Conservation (phyloP, 257 asterid genomes). For the Ligustrum vulgare region DNA sequence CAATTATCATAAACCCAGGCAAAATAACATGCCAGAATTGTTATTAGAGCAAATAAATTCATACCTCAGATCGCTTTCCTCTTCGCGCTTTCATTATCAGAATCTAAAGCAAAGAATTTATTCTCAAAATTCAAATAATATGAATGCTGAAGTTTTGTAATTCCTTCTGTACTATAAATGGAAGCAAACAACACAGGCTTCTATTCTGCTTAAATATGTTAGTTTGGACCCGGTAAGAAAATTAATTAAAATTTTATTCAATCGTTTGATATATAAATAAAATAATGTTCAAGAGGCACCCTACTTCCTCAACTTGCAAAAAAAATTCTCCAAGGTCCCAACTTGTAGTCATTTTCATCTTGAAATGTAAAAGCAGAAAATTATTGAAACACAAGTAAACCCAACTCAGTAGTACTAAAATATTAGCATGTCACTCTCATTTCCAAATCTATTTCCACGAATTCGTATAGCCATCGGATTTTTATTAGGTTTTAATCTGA, state of each 20-base stretch:
- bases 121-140: conserved; percentile 14
- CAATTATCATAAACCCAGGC: conserved; percentile 9
- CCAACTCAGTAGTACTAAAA: conserved; percentile 22
- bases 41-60: neutral
- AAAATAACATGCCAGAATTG: conserved; percentile 2
- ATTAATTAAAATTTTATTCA: too few species aligned
- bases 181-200: conserved; percentile 24
- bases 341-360: conserved; percentile 39
- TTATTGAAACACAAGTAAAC: conserved; percentile 35
- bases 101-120: conserved; percentile 17
- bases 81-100: conserved; percentile 49
- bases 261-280: neutral
- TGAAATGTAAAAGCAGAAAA: conserved; percentile 32
- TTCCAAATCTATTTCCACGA: neutral
- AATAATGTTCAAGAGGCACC: conserved; percentile 56
- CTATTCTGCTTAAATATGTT: conserved; percentile 18
- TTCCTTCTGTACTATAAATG: conserved; percentile 5
- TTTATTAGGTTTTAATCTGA: neutral
- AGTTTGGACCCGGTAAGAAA: too few species aligned
- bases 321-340: conserved; percentile 45
- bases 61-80: conserved; percentile 66
- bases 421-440: conserved; percentile 28
- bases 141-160: conserved; percentile 7
- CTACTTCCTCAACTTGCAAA: conserved; percentile 65
- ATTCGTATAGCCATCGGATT: neutral